Evolutionary conservation across 441 rosid genomes (phyloP), one percentile per base, ranked within the genome.

Genomic region (Adansonia gregorii): DNA sequence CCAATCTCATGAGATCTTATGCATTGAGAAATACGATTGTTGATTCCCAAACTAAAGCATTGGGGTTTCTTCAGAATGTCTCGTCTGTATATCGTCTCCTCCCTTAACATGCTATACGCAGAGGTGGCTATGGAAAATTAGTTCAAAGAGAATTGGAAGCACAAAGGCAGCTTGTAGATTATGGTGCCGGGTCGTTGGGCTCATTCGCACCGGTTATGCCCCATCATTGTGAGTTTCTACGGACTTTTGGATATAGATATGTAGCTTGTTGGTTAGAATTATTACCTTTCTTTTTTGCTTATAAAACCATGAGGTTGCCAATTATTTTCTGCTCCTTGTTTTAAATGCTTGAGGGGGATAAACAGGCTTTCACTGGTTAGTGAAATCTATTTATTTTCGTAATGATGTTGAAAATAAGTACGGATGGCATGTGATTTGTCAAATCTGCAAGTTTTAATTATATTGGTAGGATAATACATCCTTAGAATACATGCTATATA

Each of bases 121-220:
- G 99, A 90, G 99, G 98, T 82, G 99, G 99, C 72, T 96, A 96
- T 87, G 99, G 99, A 49, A 96, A 94, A 85, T 82, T 96, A 84
- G 95, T 96, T 73, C 98, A 94, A 80, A 86, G 74, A 77, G 99
- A 96, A 81, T 78, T 96, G 63, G 98, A 94, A 88, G 97, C 93
- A 24, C 98, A 96, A 77, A 90, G 98, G 70, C 90, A 96, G 88
- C 97, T 93, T 69, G 98, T 96, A 1, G 99, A 96, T 86, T 96
- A 96, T 76, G 99, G 98, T 45, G 72, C 98, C 82, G 97, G 99
- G 39, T 94, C 99, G 11, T 81, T 96, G 82, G 94, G 88, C 70
- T 67, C 95, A 15, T 93, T 89, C 77, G 93, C 89, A 41, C 87
- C 95, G 0, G 90, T 90, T 76, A 82, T 92, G 15, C 86, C 90